phyloP scores from a whole-genome alignment of 2,329 filamentous ascomycete species.

The Proliferodiscus dingleyae region DNA sequence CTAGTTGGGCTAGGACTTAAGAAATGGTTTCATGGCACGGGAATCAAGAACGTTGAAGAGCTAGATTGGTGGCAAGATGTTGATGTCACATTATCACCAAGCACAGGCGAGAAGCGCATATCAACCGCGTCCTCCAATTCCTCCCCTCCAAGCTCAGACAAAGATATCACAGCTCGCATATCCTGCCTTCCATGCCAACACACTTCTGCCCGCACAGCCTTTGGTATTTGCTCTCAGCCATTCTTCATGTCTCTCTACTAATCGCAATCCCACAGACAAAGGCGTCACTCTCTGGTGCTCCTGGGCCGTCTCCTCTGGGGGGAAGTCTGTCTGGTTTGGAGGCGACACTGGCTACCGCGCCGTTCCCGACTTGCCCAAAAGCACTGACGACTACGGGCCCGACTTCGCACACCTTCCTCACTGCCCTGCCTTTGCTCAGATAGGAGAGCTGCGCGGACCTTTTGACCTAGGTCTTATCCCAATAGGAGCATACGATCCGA shows the following conservation, averaged over 20 bases:
- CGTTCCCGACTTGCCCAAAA: slow-evolving; percentile 60
- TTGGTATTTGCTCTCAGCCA: slow-evolving; percentile 39
- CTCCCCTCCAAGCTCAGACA: slow-evolving; percentile 17
- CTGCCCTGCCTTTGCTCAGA: slow-evolving; percentile 81
- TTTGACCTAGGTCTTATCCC: slow-evolving; percentile 91
- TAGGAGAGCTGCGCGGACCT: slow-evolving; percentile 73
- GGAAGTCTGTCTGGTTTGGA: slow-evolving; percentile 78
- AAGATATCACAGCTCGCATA: slow-evolving; percentile 63
- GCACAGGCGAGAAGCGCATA: slow-evolving; percentile 26
- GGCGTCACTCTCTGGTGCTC: slow-evolving; percentile 80
- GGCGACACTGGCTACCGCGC: slow-evolving; percentile 88
- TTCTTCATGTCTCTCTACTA: background rate
- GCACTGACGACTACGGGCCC: slow-evolving; percentile 65
- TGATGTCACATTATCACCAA: slow-evolving; percentile 59
- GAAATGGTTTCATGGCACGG: slow-evolving; percentile 69
- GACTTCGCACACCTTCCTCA: slow-evolving; percentile 62
- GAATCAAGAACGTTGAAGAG: slow-evolving; percentile 75
- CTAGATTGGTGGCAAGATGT: slow-evolving; percentile 93
- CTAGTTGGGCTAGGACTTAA: slow-evolving; percentile 82
- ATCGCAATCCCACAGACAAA: slow-evolving; percentile 43
- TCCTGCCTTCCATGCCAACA: slow-evolving; percentile 84
- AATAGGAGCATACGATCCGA: slow-evolving; percentile 81
- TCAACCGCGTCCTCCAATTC: slow-evolving; percentile 24
- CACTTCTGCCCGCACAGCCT: slow-evolving; percentile 60
- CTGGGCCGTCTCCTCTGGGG: slow-evolving; percentile 72